A percentile compares a stretch with the other conserved stretches of the same genome.
Conservation (phyloP, 1,284 basidiomycete genomes). For the Cryptococcus amylolentus region DNA sequence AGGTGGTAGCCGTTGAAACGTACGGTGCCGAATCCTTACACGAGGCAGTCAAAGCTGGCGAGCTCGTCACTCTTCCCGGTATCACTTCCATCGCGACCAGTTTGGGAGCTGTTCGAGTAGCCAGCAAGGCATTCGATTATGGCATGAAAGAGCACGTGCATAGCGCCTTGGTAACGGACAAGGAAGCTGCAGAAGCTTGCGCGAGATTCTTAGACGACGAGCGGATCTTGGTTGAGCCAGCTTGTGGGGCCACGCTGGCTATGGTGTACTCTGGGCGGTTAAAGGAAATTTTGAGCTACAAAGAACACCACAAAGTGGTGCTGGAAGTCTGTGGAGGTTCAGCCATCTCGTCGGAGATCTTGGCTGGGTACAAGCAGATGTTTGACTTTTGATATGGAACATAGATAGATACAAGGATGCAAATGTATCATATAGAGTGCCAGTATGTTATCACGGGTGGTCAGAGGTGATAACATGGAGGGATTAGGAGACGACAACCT, state of each 20-base stretch:
- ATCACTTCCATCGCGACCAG: constrained; percentile 32
- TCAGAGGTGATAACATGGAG: no score
- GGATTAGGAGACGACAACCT: no score
- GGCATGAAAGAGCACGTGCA: constrained; percentile 13
- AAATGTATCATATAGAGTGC: no score
- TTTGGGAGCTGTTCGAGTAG: constrained; percentile 22
- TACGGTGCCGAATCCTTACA: constrained; percentile 26
- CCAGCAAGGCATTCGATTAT: constrained; percentile 18
- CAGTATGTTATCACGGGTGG: no score
- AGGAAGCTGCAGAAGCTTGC: constrained; percentile 27
- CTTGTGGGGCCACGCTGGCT: constrained; percentile 32
- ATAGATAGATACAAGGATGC: no score
- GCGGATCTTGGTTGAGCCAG: constrained; percentile 30
- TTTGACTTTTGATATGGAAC: not conserved
- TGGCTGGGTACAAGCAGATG: constrained; percentile 18
- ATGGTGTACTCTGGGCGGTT: constrained; percentile 21
- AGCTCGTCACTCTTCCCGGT: constrained; percentile 25
- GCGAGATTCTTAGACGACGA: constrained; percentile 31
- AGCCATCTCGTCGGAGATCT: constrained; percentile 21
- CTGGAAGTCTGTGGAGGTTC: constrained; percentile 21
- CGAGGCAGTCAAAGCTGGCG: constrained; percentile 14
- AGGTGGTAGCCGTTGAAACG: constrained; percentile 28
- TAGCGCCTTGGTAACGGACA: constrained; percentile 24
- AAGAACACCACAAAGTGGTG: constrained; percentile 10
- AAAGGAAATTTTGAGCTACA: constrained; percentile 5